These are phyloP conservation scores for Pichia thaimueangensis DNA, from an alignment of 805 yeast genomes.

Conservation along the genomic window DNA sequence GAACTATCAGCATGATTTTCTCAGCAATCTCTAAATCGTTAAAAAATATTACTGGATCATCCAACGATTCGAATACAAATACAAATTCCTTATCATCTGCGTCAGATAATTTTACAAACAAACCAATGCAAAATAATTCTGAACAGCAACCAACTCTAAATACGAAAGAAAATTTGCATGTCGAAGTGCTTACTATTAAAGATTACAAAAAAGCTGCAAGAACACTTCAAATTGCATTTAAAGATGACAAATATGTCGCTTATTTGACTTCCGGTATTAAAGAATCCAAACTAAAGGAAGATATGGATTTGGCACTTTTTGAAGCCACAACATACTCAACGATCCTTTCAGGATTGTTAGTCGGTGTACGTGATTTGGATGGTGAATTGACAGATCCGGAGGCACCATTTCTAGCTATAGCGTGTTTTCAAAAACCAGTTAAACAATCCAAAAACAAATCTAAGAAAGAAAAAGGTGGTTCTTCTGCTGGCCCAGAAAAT, in stretches of 20 bases:
- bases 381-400: slow-evolving; percentile 35
- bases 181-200: slow-evolving; percentile 29
- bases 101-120: not conserved
- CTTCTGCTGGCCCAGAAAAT: slow-evolving; percentile 10
- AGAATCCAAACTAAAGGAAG: slow-evolving; percentile 31
- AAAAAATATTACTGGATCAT: not conserved
- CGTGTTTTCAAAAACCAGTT: slow-evolving; percentile 39
- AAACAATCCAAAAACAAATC: slow-evolving; percentile 6
- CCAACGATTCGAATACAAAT: not conserved
- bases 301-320: slow-evolving; percentile 43
- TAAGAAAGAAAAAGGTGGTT: not conserved
- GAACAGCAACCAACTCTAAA: slow-evolving; percentile 1
- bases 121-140: too few species aligned
- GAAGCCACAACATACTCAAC: slow-evolving; percentile 49
- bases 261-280: slow-evolving; percentile 40
- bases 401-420: slow-evolving; percentile 47
- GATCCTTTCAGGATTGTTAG: slow-evolving; percentile 43
- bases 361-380: slow-evolving; percentile 43
- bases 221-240: slow-evolving; percentile 47
- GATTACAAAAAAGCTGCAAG: slow-evolving; percentile 52
- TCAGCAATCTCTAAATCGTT: not conserved
- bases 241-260: slow-evolving; percentile 47
- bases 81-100: not conserved
- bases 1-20: not conserved
- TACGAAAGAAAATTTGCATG: slow-evolving; percentile 13